Evolutionary conservation across 202 grass and related monocot genomes (phyloP).

Genomic region (Elaeis oleifera): DNA sequence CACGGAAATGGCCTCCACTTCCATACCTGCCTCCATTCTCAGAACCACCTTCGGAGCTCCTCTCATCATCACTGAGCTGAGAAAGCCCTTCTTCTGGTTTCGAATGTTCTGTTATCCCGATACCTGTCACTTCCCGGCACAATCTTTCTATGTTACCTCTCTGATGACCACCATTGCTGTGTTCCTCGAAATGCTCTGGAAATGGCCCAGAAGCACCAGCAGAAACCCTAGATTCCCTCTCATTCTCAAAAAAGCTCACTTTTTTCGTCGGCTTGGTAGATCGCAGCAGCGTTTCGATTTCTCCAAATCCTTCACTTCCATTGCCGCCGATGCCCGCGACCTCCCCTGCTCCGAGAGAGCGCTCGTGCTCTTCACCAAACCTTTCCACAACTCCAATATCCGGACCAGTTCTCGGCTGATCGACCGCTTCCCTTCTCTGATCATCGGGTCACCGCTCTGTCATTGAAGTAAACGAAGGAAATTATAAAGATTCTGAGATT

Average conservation of each 20-base stretch:
- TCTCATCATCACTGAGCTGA: conserved; percentile 14
- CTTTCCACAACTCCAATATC: conserved; percentile 59
- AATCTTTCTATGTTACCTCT: no score
- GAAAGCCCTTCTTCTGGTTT: background rate
- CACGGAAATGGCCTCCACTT: background rate
- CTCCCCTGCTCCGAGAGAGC: background rate
- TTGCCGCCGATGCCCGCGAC: background rate
- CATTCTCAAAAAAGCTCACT: conserved; percentile 38
- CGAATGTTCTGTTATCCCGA: background rate
- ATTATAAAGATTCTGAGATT: no score
- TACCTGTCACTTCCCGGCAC: background rate
- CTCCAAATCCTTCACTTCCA: conserved; percentile 18
- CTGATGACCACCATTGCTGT: no score
- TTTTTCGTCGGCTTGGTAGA: conserved; percentile 22
- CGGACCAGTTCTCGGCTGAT: conserved; percentile 49
- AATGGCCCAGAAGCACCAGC: background rate
- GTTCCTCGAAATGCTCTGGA: background rate
- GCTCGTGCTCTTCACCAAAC: conserved; percentile 38
- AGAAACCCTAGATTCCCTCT: conserved; percentile 10
- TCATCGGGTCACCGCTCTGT: conserved; percentile 46
- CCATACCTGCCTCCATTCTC: conserved; percentile 3
- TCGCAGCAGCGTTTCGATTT: background rate
- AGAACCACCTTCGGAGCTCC: conserved; percentile 30
- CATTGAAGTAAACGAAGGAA: background rate
- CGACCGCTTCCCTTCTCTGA: conserved; percentile 48